These are phyloP conservation scores for Zhuliangozyma blackwelliae DNA, from an alignment of 1,139 yeast genomes.

Conservation along the genomic window DNA sequence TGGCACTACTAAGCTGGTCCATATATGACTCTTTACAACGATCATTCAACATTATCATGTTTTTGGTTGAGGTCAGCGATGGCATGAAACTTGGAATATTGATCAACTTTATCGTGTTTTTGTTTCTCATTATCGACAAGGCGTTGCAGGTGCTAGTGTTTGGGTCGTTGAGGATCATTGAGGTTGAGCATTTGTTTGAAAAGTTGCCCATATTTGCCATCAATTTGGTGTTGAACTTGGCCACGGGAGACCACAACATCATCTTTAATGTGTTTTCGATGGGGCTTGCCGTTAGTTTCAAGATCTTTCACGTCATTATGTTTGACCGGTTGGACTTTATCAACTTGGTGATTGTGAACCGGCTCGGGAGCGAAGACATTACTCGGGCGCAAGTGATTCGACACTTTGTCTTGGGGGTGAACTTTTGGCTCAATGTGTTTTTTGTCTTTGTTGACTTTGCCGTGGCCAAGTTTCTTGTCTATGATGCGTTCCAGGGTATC, in stretches of 20 bases:
- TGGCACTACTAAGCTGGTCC: constrained; percentile 24
- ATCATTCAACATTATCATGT: constrained; percentile 25
- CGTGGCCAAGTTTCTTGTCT: constrained; percentile 53
- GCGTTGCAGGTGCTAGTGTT: constrained; percentile 51
- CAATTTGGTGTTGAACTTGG: constrained; percentile 60
- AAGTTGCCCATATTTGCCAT: constrained; percentile 54
- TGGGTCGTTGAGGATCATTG: constrained; percentile 73
- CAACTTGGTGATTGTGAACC: constrained; percentile 31
- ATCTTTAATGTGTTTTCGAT: constrained; percentile 43
- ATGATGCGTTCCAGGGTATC: constrained; percentile 51
- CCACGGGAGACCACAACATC: constrained; percentile 54
- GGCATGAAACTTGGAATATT: constrained; percentile 31
- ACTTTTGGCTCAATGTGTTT: constrained; percentile 29
- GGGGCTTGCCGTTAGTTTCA: constrained; percentile 48
- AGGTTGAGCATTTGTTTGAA: constrained; percentile 73
- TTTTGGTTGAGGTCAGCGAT: constrained; percentile 31
- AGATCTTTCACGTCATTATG: constrained; percentile 72
- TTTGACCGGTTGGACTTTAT: constrained; percentile 58
- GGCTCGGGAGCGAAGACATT: constrained; percentile 18
- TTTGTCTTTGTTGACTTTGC: constrained; percentile 48
- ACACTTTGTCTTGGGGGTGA: constrained; percentile 6
- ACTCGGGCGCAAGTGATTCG: constrained; percentile 11
- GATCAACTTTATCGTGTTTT: constrained; percentile 31
- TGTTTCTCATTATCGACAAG: constrained; percentile 38
- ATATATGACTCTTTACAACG: constrained; percentile 20